Evolutionary conservation across 129 eudicot genomes (phyloP).

Genomic region (Centrapalus pauciflorus): DNA sequence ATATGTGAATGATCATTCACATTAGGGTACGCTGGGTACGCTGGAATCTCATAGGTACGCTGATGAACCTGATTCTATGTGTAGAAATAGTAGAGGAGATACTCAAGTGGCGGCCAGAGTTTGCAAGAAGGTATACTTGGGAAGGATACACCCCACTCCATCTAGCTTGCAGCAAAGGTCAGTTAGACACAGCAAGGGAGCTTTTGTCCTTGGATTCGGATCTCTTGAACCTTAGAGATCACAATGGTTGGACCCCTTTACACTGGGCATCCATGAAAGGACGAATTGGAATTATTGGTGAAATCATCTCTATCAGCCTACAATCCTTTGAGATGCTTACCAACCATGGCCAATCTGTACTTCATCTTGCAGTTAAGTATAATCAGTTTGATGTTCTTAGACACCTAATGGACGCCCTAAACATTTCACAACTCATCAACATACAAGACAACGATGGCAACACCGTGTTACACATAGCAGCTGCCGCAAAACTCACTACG

Average conservation of each 20-base stretch:
- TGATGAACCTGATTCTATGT: too few relatives aligned
- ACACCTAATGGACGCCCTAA: constrained; percentile 32
- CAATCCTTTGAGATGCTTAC: constrained; percentile 35
- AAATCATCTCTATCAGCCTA: constrained; percentile 26
- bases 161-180: constrained; percentile 49
- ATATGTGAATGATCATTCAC: too few relatives aligned
- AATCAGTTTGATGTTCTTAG: constrained; percentile 41
- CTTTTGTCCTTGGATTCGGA: constrained; percentile 37
- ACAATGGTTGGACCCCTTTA: constrained; percentile 47
- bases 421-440: constrained; percentile 29
- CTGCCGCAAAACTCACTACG: constrained; percentile 44
- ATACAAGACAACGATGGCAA: constrained; percentile 51
- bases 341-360: constrained; percentile 38
- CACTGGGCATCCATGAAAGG: constrained; percentile 53
- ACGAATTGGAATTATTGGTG: constrained; percentile 29
- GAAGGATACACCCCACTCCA: constrained; percentile 48
- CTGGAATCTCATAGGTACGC: too few relatives aligned
- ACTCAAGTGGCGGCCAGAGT: constrained; percentile 32
- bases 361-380: constrained; percentile 48
- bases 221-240: constrained; percentile 37
- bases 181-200: constrained; percentile 40
- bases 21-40: too few relatives aligned
- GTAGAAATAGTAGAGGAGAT: constrained; percentile 45
- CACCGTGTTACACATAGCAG: constrained; percentile 46
- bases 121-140: constrained; percentile 36